phyloP scores from a whole-genome alignment of 306 rosid genomes.

The Glycyrrhiza uralensis region DNA sequence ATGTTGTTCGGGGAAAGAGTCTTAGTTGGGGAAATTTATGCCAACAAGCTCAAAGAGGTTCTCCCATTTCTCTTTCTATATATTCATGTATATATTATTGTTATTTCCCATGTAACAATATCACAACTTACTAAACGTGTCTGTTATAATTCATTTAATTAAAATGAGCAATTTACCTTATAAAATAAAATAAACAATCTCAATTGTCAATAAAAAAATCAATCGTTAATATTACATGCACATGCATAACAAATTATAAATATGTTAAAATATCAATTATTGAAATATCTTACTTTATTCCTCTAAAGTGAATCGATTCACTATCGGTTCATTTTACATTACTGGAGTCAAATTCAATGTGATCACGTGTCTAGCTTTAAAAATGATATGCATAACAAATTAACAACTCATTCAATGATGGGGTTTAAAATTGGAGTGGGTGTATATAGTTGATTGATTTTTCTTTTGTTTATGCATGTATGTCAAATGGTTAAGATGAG shows the following conservation, averaged over 20 bases:
- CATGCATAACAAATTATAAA: no score
- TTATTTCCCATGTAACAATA: neutral
- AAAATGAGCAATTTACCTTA: no score
- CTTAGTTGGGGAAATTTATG: conserved; percentile 78
- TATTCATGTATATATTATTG: neutral
- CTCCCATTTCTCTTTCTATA: neutral
- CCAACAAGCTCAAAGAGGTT: conserved; percentile 72
- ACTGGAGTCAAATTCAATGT: no score
- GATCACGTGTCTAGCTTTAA: neutral
- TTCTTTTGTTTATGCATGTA: neutral
- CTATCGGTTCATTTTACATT: no score
- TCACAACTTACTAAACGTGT: no score
- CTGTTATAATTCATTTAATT: no score
- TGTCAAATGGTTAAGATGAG: conserved; percentile 39
- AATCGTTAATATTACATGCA: no score
- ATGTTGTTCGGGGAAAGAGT: conserved; percentile 80
- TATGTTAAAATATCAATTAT: no score
- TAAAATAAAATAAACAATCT: no score
- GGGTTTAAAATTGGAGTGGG: neutral
- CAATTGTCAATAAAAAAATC: no score
- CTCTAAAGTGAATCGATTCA: no score
- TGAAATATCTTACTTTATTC: no score
- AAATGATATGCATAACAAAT: neutral
- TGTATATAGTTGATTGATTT: neutral
- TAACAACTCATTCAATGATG: neutral